Base-by-base conservation (phyloP, 1,284 basidiomycete genomes). In the Cryptococcus sp. region DNA sequence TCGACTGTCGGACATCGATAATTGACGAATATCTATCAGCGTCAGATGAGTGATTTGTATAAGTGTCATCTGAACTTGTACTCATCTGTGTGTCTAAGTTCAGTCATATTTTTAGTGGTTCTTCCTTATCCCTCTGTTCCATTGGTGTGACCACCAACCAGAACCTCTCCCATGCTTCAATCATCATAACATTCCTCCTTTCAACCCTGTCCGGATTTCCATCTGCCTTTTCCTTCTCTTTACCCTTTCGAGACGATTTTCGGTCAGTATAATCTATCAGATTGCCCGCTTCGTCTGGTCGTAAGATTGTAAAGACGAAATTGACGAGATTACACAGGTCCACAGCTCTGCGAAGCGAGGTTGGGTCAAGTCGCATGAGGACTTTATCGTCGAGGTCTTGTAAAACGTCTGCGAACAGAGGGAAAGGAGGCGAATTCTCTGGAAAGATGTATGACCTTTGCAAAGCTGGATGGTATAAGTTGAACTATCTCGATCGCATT, bases 11-110 rank as follows among this genome's bases (percentile, higher is more conserved):
- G 46, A 2, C 33, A 44, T 36, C 56, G 60, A 46, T 56, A 63
- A 3, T 23, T 33, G 2, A 58, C 41, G 23, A 45, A 37, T 32
- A 68, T 64, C 66, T 68, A 32, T 41, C 38, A n/a, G n/a, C 38
- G n/a, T 41, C 38, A 41, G 38, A 10, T 41, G 38, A 41, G 10
- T n/a, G 38, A 10, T 41, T 41, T 41, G 38, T n/a, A 41, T 10
- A 41, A 41, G 38, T 41, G 2, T 1, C 10, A n/a, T 1, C 10
- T 41, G 38, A n/a, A 41, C 38, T 41, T 41, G 38, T 0, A 57
- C 67, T 46, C 44, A 71, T 69, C 48, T 67, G 60, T 3, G 68
- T 69, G 4, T 64, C 59, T 38, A 71, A 64, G 31, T 71, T 65
- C 3, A 69, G 50, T 70, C 71, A 73, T 32, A 71, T 33, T 15